These are phyloP conservation scores for Hansenula sp. DNA, from an alignment of 1,139 yeast genomes.

Conservation along the genomic window DNA sequence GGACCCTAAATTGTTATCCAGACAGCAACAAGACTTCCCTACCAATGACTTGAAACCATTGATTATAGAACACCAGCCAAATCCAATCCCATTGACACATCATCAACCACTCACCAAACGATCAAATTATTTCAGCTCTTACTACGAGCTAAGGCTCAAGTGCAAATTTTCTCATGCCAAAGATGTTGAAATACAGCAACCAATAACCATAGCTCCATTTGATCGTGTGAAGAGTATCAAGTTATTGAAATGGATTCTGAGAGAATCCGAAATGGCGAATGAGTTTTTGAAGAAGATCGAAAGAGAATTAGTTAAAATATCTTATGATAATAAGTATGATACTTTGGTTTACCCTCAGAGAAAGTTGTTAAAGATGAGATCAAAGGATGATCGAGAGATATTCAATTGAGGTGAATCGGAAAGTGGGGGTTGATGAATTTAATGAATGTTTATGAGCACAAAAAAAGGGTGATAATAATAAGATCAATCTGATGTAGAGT, in stretches of 20 bases:
- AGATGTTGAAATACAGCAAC: conserved; percentile 45
- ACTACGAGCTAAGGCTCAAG: conserved; percentile 48
- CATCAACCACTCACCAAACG: conserved; percentile 39
- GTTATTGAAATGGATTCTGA: conserved; percentile 46
- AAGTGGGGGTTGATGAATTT: too few relatives aligned
- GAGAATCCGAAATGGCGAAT: conserved; percentile 47
- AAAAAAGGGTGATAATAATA: too few relatives aligned
- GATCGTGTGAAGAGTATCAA: conserved; percentile 43
- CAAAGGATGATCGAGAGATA: conserved; percentile 18
- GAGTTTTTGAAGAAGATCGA: conserved; percentile 26
- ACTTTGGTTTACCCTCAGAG: conserved; percentile 29
- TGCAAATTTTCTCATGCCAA: conserved; percentile 47
- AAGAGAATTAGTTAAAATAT: conserved; percentile 25
- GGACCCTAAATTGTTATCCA: conserved; percentile 1
- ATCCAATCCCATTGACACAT: conserved; percentile 31
- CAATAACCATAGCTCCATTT: conserved; percentile 52
- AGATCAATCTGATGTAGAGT: too few relatives aligned
- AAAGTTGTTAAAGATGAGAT: conserved; percentile 15
- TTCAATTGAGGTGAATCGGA: not conserved
- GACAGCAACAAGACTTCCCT: not conserved
- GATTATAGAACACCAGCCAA: conserved; percentile 25
- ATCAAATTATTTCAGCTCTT: conserved; percentile 49
- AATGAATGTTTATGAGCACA: too few relatives aligned
- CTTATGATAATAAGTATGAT: conserved; percentile 20
- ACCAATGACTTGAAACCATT: conserved; percentile 19